Evolutionary conservation across 2,329 filamentous ascomycete species (phyloP), one percentile per base, ranked within the genome.

Genomic region (Pyrenophora teres): DNA sequence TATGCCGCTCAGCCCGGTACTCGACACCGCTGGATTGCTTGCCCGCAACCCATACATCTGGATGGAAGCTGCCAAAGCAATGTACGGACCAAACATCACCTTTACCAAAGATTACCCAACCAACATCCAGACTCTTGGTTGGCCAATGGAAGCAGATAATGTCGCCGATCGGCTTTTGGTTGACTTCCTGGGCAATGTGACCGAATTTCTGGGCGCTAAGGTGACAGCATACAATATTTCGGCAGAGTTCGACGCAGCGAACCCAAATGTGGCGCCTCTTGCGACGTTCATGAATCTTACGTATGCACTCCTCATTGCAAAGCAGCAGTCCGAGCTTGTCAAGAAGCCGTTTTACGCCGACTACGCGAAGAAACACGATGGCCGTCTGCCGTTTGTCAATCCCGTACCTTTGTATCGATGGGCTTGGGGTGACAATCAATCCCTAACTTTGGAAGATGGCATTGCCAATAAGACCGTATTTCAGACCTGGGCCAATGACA

Each of bases 391-490:
- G 0, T 81, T 81, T 44, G 70, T 83, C 36, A 76, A 82, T 47
- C 80, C 81, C 0, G 74, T 75, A 0, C 80, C 81, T 1, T 56
- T 79, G 1, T 70, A 72, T 0, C 76, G 80, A 9, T 82, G 79
- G 77, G 70, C 68, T 7, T 82, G 74, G 65, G 80, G 76, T 2
- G 74, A 77, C 30, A 71, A 69, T 1, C 64, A 73, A 2, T 70
- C 73, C 3, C 60, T 63, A 2, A 70, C 71, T 0, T 64, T 79
- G 0, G 72, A 76, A 0, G 66, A 77, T 2, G 82, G 78, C 3
- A 67, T 80, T 5, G 60, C 70, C 4, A 81, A 82, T 62, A 83
- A 82, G 56, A 80, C 80, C 0, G 58, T 72, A 1, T 81, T 81
- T 56, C 71, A 73, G 47, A 56, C 68, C 7, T 82, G 79, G 79